Percentiles rank a stretch among this genome's conserved stretches.
phyloP scores from a whole-genome alignment of 2,329 filamentous ascomycete species.

The Chaetomiaceae sp. region DNA sequence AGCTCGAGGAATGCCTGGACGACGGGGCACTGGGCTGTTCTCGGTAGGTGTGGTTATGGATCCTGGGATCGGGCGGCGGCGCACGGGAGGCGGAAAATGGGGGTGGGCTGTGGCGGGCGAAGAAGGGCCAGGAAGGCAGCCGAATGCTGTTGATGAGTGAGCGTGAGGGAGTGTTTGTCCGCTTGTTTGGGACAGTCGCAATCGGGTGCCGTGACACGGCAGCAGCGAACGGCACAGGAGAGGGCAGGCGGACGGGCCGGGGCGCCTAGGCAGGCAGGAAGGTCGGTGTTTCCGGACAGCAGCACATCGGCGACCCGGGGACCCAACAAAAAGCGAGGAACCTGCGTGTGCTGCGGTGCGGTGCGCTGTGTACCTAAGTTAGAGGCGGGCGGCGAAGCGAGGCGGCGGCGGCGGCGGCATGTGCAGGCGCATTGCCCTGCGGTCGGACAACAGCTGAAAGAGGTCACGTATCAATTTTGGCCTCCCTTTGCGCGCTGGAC shows the following conservation, averaged over 20 bases:
- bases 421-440: constrained; percentile 6
- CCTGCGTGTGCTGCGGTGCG: too few species aligned
- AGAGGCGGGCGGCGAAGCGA: constrained; percentile 11
- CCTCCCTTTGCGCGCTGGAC: background rate
- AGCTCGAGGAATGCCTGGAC: constrained; percentile 41
- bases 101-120: constrained; percentile 4
- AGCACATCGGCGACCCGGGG: constrained; percentile 4
- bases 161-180: background rate
- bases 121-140: background rate
- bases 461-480: background rate
- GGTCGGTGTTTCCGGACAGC: too few species aligned
- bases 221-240: constrained; percentile 1
- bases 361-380: too few species aligned
- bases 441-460: background rate
- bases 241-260: background rate
- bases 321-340: constrained; percentile 3
- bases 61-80: constrained; percentile 11
- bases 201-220: background rate
- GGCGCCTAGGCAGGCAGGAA: too few species aligned
- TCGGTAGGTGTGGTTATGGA: background rate
- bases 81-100: constrained; percentile 15
- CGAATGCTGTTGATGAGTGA: too few species aligned
- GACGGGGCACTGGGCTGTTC: background rate
- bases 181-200: background rate
- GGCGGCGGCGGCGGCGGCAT: background rate